phyloP scores from a whole-genome alignment of 768 basidiomycete species.

The Pluteus cervinus region DNA sequence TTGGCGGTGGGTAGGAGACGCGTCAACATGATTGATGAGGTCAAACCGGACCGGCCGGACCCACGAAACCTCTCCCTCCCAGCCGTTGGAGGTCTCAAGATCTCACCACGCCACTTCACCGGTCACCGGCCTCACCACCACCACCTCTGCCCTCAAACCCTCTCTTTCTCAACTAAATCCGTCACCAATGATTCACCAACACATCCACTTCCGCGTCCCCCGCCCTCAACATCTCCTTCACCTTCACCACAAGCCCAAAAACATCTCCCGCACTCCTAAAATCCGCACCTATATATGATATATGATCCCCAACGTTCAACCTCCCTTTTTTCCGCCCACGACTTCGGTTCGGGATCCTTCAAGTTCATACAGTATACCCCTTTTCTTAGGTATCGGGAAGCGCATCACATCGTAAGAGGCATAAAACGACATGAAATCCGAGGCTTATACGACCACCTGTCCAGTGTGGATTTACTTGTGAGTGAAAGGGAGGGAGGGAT shows the following conservation, averaged over 20 bases:
- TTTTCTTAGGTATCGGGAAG: constrained; percentile 22
- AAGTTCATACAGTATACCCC: constrained; percentile 25
- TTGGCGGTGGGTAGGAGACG: too few species aligned
- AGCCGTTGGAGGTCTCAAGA: constrained; percentile 1
- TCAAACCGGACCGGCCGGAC: too few species aligned
- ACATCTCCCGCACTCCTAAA: constrained; percentile 27
- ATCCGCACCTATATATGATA: constrained; percentile 26
- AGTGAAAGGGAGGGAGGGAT: constrained; percentile 21
- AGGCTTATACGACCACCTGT: constrained; percentile 30
- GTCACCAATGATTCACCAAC: constrained; percentile 28
- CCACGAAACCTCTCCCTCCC: too few species aligned
- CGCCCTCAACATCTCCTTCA: constrained; percentile 16
- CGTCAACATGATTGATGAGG: too few species aligned
- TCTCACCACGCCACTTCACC: too few species aligned
- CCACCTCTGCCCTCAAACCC: constrained; percentile 13
- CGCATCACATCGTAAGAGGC: constrained; percentile 26
- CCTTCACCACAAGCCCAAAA: constrained; percentile 20
- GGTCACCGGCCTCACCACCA: too few species aligned
- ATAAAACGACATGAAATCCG: constrained; percentile 23
- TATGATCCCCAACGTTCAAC: constrained; percentile 21
- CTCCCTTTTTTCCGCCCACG: constrained; percentile 22
- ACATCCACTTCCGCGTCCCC: constrained; percentile 19
- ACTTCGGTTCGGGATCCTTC: constrained; percentile 17
- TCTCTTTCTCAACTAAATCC: constrained; percentile 19
- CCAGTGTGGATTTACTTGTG: constrained; percentile 18